phyloP scores from a whole-genome alignment of 352 stramenopile genomes.

The Elongisporangium senticosum region DNA sequence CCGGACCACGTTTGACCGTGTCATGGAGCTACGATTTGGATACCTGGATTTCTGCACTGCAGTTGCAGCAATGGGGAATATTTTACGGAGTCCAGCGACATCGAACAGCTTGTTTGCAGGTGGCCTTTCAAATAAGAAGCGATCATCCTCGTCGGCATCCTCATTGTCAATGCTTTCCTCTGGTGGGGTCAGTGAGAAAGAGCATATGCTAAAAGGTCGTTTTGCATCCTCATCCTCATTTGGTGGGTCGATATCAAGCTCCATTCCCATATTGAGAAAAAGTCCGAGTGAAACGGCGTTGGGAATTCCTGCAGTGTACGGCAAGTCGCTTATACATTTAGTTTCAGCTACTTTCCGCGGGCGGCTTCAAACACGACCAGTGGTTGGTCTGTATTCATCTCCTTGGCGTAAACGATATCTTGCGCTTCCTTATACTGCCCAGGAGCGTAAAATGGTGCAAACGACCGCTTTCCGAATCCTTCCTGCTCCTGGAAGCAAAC shows the following conservation, averaged over 20 bases:
- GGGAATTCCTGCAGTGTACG: conserved; percentile 48
- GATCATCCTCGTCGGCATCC: conserved; percentile 39
- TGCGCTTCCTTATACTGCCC: conserved; percentile 64
- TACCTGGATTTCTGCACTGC: conserved; percentile 81
- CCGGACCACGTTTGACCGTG: conserved; percentile 64
- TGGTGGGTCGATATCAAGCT: conserved; percentile 2
- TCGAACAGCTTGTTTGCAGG: conserved; percentile 2
- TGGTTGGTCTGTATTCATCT: conserved; percentile 75
- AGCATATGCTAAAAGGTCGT: conserved; percentile 1
- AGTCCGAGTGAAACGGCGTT: conserved; percentile 12
- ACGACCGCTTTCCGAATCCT: conserved; percentile 73
- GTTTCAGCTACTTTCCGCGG: conserved; percentile 70
- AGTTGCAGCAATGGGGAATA: conserved; percentile 51
- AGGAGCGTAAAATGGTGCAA: conserved; percentile 63
- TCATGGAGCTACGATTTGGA: conserved; percentile 77
- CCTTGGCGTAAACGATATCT: conserved; percentile 82
- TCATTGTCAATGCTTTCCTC: conserved; percentile 45
- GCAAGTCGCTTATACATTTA: conserved; percentile 61
- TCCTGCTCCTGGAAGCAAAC: conserved; percentile 43
- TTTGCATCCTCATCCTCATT: conserved; percentile 18
- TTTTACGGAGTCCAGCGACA: conserved; percentile 28
- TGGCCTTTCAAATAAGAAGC: conserved; percentile 14
- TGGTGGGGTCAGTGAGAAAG: not conserved
- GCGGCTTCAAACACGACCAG: conserved; percentile 62
- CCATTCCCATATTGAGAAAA: conserved; percentile 10